Percentiles rank a stretch among this genome's conserved stretches.
Evolutionary conservation across 768 basidiomycete species (phyloP).

Genomic region (Saitozyma podzolica): DNA sequence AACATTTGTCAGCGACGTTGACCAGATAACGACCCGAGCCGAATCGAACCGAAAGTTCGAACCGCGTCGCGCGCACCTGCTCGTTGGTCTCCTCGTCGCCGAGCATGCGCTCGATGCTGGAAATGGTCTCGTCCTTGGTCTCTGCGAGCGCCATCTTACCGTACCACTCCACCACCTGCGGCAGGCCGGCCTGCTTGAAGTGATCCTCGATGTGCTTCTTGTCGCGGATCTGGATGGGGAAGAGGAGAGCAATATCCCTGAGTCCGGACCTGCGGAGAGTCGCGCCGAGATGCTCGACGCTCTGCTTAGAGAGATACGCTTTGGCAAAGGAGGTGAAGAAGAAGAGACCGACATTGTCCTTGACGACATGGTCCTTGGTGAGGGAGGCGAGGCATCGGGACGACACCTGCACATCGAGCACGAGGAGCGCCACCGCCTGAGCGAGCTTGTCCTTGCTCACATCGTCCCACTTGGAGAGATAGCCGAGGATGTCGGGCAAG

Average conservation of each 20-base stretch:
- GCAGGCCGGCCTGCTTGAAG: conserved; percentile 76
- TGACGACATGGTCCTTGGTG: conserved; percentile 90
- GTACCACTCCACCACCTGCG: conserved; percentile 92
- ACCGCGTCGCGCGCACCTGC: conserved; percentile 58
- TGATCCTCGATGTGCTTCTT: conserved; percentile 74
- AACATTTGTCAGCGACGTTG: not conserved
- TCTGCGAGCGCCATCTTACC: conserved; percentile 81
- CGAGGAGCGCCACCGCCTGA: conserved; percentile 73
- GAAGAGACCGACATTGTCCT: conserved; percentile 80
- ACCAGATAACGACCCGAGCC: not conserved
- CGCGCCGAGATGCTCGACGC: conserved; percentile 83
- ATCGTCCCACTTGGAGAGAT: conserved; percentile 73
- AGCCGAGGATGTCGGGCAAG: conserved; percentile 73
- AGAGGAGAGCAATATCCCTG: conserved; percentile 76
- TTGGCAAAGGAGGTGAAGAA: conserved; percentile 78
- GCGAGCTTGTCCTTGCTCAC: conserved; percentile 80
- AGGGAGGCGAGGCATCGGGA: conserved; percentile 76
- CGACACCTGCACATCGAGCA: conserved; percentile 78
- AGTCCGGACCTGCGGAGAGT: conserved; percentile 81
- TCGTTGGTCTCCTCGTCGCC: conserved; percentile 67
- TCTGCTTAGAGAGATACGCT: conserved; percentile 73
- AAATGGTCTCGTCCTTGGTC: conserved; percentile 73
- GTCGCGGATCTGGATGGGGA: conserved; percentile 79
- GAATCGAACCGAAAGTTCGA: not conserved
- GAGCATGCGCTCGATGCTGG: conserved; percentile 63